Evolutionary conservation across 441 rosid species (phyloP).

Genomic region (Aleurites moluccanus): DNA sequence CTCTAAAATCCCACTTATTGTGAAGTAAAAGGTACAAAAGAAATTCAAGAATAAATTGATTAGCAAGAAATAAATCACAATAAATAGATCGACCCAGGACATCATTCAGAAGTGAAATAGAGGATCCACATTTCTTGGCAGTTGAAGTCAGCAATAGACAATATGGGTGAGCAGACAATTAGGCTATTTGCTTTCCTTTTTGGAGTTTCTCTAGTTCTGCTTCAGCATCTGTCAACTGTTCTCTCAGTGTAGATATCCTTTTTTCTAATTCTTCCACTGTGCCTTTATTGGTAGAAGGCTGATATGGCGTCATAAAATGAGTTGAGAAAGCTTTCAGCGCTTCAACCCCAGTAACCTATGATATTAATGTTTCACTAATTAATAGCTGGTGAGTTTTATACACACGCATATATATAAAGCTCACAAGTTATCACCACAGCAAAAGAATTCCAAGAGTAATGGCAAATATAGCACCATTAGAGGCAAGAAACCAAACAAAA

Average conservation of each 20-base stretch:
- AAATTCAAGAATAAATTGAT: constrained; percentile 19
- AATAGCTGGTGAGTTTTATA: neutral
- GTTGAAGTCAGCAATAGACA: too few species aligned
- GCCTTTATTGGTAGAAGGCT: constrained; percentile 41
- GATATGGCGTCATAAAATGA: constrained; percentile 59
- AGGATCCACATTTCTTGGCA: too few species aligned
- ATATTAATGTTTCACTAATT: constrained; percentile 18
- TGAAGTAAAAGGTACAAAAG: constrained; percentile 1
- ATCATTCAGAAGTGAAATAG: constrained; percentile 11
- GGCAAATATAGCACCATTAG: neutral
- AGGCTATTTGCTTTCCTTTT: constrained; percentile 60
- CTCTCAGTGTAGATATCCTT: constrained; percentile 50
- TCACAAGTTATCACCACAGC: neutral
- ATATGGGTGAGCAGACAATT: constrained; percentile 14
- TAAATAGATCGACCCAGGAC: constrained; percentile 21
- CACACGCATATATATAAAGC: neutral
- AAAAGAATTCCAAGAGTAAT: neutral
- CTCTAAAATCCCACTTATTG: neutral
- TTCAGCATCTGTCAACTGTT: constrained; percentile 66
- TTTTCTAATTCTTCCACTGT: constrained; percentile 58
- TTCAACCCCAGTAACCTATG: constrained; percentile 90
- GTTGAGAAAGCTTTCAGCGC: constrained; percentile 80
- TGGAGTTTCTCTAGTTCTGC: constrained; percentile 58
- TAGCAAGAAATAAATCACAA: constrained; percentile 4
- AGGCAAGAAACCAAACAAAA: neutral